A percentile compares a stretch with the other conserved stretches of the same genome.
Evolutionary conservation across 1,284 basidiomycete species (phyloP).

Genomic region (Austroboletus novae-zelandiae): DNA sequence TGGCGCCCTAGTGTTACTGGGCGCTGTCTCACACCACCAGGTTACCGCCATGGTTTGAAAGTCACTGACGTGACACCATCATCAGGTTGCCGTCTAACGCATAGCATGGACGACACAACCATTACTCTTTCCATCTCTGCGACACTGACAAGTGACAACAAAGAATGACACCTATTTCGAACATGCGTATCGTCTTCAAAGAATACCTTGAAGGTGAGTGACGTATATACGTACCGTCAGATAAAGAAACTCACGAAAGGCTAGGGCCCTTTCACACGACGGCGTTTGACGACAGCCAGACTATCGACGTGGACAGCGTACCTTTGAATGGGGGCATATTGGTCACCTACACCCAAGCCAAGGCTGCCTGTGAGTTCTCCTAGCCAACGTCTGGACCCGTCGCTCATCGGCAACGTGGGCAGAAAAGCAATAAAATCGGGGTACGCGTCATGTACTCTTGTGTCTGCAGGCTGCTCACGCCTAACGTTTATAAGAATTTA

Average conservation of each 20-base stretch:
- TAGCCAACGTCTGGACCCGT: neutral
- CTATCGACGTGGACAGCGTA: slow-evolving; percentile 14
- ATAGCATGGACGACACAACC: too few relatives aligned
- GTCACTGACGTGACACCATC: too few relatives aligned
- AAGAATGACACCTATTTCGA: slow-evolving; percentile 8
- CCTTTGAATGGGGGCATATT: slow-evolving; percentile 12
- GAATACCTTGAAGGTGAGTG: slow-evolving; percentile 3
- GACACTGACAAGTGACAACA: too few relatives aligned
- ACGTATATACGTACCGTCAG: neutral
- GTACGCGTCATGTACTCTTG: neutral
- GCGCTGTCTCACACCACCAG: too few relatives aligned
- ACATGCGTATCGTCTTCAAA: slow-evolving; percentile 10
- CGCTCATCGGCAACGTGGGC: neutral
- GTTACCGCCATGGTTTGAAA: too few relatives aligned
- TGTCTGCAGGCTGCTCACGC: neutral
- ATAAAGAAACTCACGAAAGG: neutral
- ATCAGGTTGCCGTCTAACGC: too few relatives aligned
- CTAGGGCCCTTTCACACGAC: slow-evolving; percentile 9
- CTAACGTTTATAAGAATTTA: neutral
- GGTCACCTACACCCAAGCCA: slow-evolving; percentile 8
- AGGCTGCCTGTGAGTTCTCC: slow-evolving; percentile 1
- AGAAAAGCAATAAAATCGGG: slow-evolving; percentile 1
- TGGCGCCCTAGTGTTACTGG: too few relatives aligned
- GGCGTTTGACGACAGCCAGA: slow-evolving; percentile 8
- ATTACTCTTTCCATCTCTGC: too few relatives aligned